A percentile compares a stretch with the other conserved stretches of the same genome.
These are phyloP conservation scores for Penicillium sp. DNA, from an alignment of 2,329 filamentous ascomycete genomes.

Conservation along the genomic window DNA sequence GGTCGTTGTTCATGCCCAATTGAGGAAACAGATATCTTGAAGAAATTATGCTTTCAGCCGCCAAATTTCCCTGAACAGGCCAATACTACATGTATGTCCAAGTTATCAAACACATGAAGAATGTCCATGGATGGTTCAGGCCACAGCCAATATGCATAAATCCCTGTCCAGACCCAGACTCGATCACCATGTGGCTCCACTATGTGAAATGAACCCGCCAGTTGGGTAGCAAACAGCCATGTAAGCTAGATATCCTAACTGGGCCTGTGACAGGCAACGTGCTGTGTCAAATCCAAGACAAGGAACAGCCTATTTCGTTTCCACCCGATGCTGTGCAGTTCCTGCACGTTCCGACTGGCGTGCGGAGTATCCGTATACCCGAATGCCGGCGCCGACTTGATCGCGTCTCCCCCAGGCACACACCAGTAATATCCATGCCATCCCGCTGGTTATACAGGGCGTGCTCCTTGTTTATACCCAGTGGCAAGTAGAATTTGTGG, in stretches of 20 bases:
- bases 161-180: conserved; percentile 76
- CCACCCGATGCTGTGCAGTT: conserved; percentile 71
- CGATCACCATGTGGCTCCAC: conserved; percentile 84
- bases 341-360: conserved; percentile 70
- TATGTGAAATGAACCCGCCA: conserved; percentile 54
- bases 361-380: conserved; percentile 34
- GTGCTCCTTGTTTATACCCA: neutral
- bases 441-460: neutral
- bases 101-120: conserved; percentile 58
- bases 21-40: too few relatives aligned
- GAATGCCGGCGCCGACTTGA: neutral
- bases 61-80: neutral
- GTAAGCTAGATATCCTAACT: conserved; percentile 3
- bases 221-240: conserved; percentile 1
- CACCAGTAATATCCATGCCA: neutral
- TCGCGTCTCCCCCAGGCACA: neutral
- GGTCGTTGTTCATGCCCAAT: conserved; percentile 61
- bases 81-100: conserved; percentile 54
- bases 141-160: conserved; percentile 62
- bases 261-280: conserved; percentile 81
- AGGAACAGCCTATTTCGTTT: conserved; percentile 73
- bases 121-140: conserved; percentile 41
- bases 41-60: neutral
- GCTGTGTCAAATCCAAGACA: conserved; percentile 61
- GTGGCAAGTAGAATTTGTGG: neutral